phyloP scores from a whole-genome alignment of 208 protist species.

The Balamuthia mandrillaris region DNA sequence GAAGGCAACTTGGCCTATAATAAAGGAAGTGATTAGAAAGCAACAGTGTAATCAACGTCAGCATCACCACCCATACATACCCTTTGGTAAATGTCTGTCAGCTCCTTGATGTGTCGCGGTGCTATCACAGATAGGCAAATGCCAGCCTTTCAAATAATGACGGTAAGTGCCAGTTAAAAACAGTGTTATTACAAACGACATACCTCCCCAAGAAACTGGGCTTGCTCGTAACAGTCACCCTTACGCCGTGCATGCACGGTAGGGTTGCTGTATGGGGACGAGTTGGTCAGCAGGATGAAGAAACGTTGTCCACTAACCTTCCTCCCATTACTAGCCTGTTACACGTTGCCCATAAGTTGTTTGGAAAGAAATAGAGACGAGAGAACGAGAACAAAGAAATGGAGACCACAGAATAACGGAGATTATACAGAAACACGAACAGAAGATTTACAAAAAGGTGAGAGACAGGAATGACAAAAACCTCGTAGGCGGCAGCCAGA shows the following conservation, averaged over 20 bases:
- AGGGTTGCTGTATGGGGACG: background rate
- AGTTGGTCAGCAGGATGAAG: constrained; percentile 7
- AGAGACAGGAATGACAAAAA: background rate
- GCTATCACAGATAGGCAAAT: background rate
- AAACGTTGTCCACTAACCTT: background rate
- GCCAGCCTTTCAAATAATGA: background rate
- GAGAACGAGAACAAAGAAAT: background rate
- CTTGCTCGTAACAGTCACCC: background rate
- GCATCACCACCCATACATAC: background rate
- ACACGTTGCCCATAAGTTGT: background rate
- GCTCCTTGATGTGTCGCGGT: constrained; percentile 8
- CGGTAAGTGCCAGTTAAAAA: background rate
- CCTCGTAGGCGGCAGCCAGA: background rate
- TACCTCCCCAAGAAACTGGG: background rate
- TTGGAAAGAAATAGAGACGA: background rate
- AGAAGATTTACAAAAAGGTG: too few relatives aligned
- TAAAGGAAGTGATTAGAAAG: too few relatives aligned
- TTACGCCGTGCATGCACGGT: background rate
- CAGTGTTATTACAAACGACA: background rate
- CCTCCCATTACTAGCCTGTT: background rate
- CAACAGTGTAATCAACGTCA: too few relatives aligned
- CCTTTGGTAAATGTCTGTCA: background rate
- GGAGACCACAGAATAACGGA: background rate
- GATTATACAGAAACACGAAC: too few relatives aligned
- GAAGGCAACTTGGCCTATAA: too few relatives aligned